Evolutionary conservation across 768 basidiomycete genomes (phyloP).

Genomic region (Postia placenta): DNA sequence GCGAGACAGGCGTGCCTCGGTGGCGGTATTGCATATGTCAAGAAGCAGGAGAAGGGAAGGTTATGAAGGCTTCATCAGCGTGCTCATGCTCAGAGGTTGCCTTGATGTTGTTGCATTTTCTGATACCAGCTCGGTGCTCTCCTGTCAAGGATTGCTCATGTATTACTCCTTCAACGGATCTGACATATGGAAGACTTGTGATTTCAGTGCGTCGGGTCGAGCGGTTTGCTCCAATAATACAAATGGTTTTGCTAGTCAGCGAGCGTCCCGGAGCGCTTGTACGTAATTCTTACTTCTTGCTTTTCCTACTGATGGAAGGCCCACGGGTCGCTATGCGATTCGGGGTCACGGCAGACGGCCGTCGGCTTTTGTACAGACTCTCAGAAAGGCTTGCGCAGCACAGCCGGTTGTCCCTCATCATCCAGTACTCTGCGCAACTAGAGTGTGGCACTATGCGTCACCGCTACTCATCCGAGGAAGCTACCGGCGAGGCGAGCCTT

Average conservation of each 20-base stretch:
- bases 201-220: no score
- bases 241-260: no score
- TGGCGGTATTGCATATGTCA: conserved; percentile 57
- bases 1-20: conserved; percentile 43
- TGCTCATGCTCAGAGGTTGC: neutral
- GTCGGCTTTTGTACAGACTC: no score
- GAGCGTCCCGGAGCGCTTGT: no score
- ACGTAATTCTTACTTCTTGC: no score
- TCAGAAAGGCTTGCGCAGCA: no score
- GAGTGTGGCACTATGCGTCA: neutral
- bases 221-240: no score
- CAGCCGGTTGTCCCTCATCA: neutral
- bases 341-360: no score
- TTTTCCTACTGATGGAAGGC: no score
- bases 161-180: neutral
- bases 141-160: neutral
- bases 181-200: no score
- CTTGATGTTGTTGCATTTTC: neutral
- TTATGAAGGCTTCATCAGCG: conserved; percentile 21
- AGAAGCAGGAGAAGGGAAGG: conserved; percentile 42
- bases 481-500: neutral
- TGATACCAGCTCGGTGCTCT: neutral
- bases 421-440: neutral
- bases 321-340: no score
- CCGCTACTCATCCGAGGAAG: neutral